Conservation (phyloP, 2,329 filamentous ascomycete species). For the Aspergillus fructus region DNA sequence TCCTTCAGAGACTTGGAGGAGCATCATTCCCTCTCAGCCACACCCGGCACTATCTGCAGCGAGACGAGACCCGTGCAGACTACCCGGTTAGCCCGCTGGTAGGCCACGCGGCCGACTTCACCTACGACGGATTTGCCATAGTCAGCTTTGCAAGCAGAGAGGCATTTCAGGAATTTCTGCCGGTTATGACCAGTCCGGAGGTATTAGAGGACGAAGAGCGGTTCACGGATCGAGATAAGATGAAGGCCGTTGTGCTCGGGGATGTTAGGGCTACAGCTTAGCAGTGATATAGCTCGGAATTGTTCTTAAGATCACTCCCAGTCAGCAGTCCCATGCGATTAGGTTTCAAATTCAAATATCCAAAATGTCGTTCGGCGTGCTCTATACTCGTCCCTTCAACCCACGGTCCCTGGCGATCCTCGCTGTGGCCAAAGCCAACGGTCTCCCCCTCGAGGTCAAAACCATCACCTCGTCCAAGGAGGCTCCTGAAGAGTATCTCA, state of each 20-base stretch:
- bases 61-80: not conserved
- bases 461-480: not conserved
- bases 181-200: not conserved
- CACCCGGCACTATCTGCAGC: constrained; percentile 1
- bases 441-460: constrained; percentile 9
- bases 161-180: not conserved
- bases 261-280: not conserved
- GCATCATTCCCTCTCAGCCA: not conserved
- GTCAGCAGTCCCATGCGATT: no score
- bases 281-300: no score
- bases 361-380: not conserved
- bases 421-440: constrained; percentile 8
- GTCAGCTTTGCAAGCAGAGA: not conserved
- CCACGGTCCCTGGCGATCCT: constrained; percentile 11
- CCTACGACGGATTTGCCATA: not conserved
- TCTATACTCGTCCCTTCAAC: constrained; percentile 2
- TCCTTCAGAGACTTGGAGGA: not conserved
- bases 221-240: not conserved
- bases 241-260: not conserved
- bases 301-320: not conserved
- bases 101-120: not conserved
- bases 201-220: not conserved
- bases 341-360: not conserved
- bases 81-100: not conserved
- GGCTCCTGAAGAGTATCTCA: not conserved